Evolutionary conservation across 2,329 filamentous ascomycete species (phyloP).

Genomic region (Pezicula neosporulosa): DNA sequence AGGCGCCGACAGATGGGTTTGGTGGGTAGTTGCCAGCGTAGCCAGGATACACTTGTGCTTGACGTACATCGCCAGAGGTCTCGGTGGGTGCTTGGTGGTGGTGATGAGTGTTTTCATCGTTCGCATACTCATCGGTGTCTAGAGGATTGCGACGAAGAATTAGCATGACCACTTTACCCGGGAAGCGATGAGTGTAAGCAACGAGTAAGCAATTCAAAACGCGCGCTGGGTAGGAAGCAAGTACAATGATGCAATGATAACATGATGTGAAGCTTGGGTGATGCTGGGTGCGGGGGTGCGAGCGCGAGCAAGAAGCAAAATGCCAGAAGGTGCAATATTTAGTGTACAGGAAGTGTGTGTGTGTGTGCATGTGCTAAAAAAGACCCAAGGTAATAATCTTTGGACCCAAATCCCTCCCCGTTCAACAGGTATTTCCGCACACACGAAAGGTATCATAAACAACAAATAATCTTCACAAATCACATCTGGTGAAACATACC

Average conservation of each 20-base stretch:
- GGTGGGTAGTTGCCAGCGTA: slow-evolving; percentile 63
- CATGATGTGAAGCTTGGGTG: slow-evolving; percentile 20
- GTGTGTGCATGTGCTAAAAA: slow-evolving; percentile 16
- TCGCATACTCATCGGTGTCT: slow-evolving; percentile 58
- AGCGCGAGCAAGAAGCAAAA: slow-evolving; percentile 22
- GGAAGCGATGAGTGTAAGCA: slow-evolving; percentile 16
- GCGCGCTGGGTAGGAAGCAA: slow-evolving; percentile 11
- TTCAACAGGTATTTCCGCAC: slow-evolving; percentile 21
- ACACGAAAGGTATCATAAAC: slow-evolving; percentile 29
- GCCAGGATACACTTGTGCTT: slow-evolving; percentile 69
- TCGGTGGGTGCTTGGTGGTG: slow-evolving; percentile 55
- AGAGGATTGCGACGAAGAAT: slow-evolving; percentile 24
- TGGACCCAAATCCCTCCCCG: slow-evolving; percentile 11
- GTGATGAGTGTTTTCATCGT: slow-evolving; percentile 63
- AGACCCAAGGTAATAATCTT: slow-evolving; percentile 13
- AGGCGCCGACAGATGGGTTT: slow-evolving; percentile 51
- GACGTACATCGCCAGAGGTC: slow-evolving; percentile 65
- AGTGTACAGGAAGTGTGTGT: slow-evolving; percentile 31
- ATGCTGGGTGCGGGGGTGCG: slow-evolving; percentile 6
- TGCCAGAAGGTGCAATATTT: slow-evolving; percentile 25
- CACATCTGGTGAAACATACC: slow-evolving; percentile 95
- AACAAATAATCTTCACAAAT: slow-evolving; percentile 37
- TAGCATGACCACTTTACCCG: slow-evolving; percentile 28
- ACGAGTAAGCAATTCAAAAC: slow-evolving; percentile 10
- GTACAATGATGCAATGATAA: slow-evolving; percentile 25